Conservation (phyloP, 2,329 filamentous ascomycete species). For the Myriosclerotinia scirpicola region DNA sequence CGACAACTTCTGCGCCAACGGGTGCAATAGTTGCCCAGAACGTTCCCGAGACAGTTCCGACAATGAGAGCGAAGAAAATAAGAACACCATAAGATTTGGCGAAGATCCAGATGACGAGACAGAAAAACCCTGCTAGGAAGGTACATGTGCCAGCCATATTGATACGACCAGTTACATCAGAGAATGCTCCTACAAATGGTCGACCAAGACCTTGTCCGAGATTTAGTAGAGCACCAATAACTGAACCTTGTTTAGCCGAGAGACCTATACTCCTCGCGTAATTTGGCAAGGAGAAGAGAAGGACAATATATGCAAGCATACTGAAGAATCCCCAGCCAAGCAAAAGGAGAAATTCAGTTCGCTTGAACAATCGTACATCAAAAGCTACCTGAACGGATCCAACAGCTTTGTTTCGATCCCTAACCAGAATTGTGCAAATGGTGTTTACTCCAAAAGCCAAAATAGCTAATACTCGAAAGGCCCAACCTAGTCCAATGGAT, state of each 20-base stretch:
- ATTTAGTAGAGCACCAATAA: slow-evolving; percentile 74
- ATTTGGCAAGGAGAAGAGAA: slow-evolving; percentile 75
- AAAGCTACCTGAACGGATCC: slow-evolving; percentile 68
- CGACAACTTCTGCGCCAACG: slow-evolving; percentile 67
- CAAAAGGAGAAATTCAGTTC: slow-evolving; percentile 62
- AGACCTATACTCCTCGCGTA: slow-evolving; percentile 70
- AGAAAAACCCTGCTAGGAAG: slow-evolving; percentile 61
- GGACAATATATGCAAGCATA: slow-evolving; percentile 71
- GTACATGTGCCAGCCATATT: slow-evolving; percentile 70
- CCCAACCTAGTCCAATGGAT: slow-evolving; percentile 53
- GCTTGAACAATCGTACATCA: slow-evolving; percentile 60
- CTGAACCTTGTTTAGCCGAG: slow-evolving; percentile 62
- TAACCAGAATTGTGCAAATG: slow-evolving; percentile 61
- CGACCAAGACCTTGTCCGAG: slow-evolving; percentile 62
- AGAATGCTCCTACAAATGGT: slow-evolving; percentile 70
- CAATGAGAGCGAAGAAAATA: slow-evolving; percentile 68
- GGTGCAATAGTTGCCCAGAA: slow-evolving; percentile 28
- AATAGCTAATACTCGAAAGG: slow-evolving; percentile 55
- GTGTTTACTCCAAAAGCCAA: slow-evolving; percentile 64
- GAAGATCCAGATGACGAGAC: slow-evolving; percentile 71
- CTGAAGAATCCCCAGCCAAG: slow-evolving; percentile 68
- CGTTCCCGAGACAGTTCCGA: slow-evolving; percentile 66
- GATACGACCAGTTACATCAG: slow-evolving; percentile 67
- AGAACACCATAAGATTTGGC: slow-evolving; percentile 64
- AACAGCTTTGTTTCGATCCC: slow-evolving; percentile 70